A percentile compares a stretch with the other conserved stretches of the same genome.
Evolutionary conservation across 2,329 filamentous ascomycete genomes (phyloP).

Genomic region (Aspergillus uvarum): DNA sequence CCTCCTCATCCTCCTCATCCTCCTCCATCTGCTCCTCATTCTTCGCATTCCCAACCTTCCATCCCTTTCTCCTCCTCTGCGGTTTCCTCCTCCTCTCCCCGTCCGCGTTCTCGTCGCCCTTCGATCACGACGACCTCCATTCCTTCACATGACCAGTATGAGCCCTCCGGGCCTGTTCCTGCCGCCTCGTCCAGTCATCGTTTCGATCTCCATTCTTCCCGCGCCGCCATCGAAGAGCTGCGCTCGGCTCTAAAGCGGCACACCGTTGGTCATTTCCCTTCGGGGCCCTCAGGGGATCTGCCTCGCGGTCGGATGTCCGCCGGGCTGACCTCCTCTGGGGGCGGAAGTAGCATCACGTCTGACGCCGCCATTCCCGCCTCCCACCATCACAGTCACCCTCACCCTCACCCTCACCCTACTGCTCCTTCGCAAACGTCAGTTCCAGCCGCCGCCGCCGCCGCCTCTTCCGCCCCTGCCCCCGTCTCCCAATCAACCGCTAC

Average conservation of each 20-base stretch:
- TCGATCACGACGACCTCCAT: conserved; percentile 11
- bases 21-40: conserved; percentile 20
- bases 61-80: conserved; percentile 14
- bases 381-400: conserved; percentile 5
- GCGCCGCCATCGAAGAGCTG: conserved; percentile 42
- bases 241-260: conserved; percentile 40
- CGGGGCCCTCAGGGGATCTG: conserved; percentile 35
- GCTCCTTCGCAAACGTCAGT: conserved; percentile 11
- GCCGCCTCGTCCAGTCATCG: conserved; percentile 21
- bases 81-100: conserved; percentile 14
- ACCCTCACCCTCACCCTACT: conserved; percentile 5
- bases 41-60: conserved; percentile 12
- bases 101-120: conserved; percentile 11
- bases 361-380: conserved; percentile 14
- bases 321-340: conserved; percentile 35
- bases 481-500: conserved; percentile 17
- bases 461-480: conserved; percentile 19
- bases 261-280: conserved; percentile 37
- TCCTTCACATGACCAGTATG: conserved; percentile 27
- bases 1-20: conserved; percentile 13
- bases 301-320: conserved; percentile 37
- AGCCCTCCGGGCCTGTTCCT: conserved; percentile 27
- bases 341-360: conserved; percentile 27
- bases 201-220: conserved; percentile 36
- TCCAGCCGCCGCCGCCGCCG: conserved; percentile 11